A percentile compares a stretch with the other conserved stretches of the same genome.
Evolutionary conservation across 2,329 filamentous ascomycete species (phyloP).

Genomic region (Helminthosporium solani): DNA sequence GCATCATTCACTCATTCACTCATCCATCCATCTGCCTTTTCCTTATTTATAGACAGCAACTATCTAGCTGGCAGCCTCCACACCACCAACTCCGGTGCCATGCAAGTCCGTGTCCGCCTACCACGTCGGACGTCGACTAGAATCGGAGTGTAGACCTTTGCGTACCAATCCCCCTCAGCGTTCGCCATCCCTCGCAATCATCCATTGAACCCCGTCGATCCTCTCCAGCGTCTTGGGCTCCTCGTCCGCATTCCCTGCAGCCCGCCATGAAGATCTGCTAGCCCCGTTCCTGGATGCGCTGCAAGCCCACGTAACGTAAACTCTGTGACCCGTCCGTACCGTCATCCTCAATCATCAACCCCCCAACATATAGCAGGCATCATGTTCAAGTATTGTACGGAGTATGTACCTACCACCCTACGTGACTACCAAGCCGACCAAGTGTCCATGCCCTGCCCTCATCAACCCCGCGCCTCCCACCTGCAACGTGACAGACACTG

Average conservation of each 20-base stretch:
- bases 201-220: constrained; percentile 6
- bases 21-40: constrained; percentile 4
- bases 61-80: constrained; percentile 10
- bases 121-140: not conserved
- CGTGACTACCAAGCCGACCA: too few relatives aligned
- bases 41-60: constrained; percentile 12
- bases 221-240: constrained; percentile 3
- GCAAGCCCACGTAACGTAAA: not conserved
- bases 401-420: too few relatives aligned
- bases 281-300: constrained; percentile 10
- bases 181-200: not conserved
- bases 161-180: too few relatives aligned
- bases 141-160: too few relatives aligned
- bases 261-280: constrained; percentile 4
- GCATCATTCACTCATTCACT: too few relatives aligned
- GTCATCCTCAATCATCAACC: not conserved
- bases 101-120: not conserved
- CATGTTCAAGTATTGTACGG: too few relatives aligned
- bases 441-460: too few relatives aligned
- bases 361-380: not conserved
- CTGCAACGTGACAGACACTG: constrained; percentile 3
- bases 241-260: constrained; percentile 9
- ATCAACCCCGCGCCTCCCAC: too few relatives aligned
- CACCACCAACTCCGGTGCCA: constrained; percentile 4
- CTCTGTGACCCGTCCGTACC: not conserved